Evolutionary conservation across 2,329 filamentous ascomycete genomes (phyloP), one percentile per base, ranked within the genome.

Genomic region (Penicillium sp.): DNA sequence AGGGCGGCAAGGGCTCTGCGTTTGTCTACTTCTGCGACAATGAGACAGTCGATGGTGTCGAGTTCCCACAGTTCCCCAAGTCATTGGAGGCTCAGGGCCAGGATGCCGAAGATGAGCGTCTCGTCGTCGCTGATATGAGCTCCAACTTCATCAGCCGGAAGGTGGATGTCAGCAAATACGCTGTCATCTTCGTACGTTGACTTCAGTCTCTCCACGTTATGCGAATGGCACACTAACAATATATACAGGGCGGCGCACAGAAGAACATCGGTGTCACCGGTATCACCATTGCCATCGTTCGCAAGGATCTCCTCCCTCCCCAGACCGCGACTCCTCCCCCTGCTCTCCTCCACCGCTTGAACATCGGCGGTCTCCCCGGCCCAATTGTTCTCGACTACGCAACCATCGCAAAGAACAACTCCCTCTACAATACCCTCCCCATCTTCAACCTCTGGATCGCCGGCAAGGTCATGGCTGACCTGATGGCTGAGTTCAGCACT

Each of bases 391-490:
- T 97, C 45, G 84, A 90, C 61, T 97, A 93, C 69, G 87, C 91
- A 59, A 91, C 84, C 0, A 88, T 94, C 62, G 88, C 89, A 38
- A 95, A 95, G 80, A 95, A 95, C 78, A 94, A 96, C 78, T 94
- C 89, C 65, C 82, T 97, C 28, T 97, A 97, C 79, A 97, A 97
- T 76, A 97, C 93, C 0, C 79, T 97, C 11, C 92, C 90, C 67
- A 96, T 97, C 68, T 96, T 97, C 60, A 92, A 93, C 72, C 89
- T 97, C 36, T 97, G 88, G 67, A 84, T 97, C 51, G 90, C 90
- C 16, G 91, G 91, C n/a, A 86, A 90, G 71, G 92, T 97, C 49
- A 87, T 97, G 69, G 85, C 89, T 69, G 86, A 84, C 61, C 82
- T 96, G 0, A 80, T 96, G 14, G 69, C 77, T 17, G 82, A 79